Base-by-base conservation (phyloP, 306 rosid species). In the Clitoria ternatea region DNA sequence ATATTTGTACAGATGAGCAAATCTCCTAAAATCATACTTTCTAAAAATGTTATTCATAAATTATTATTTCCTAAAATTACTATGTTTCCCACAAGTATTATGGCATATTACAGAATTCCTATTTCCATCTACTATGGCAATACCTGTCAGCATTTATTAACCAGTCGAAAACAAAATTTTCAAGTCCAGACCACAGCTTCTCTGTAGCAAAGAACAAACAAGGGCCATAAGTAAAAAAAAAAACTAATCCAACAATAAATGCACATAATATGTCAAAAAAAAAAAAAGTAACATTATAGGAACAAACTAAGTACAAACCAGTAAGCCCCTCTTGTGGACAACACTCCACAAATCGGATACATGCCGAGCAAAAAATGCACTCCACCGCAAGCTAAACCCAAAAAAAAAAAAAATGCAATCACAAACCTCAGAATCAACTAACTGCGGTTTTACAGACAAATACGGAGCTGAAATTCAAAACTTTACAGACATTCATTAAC, bases 271-370 rank as follows among this genome's bases (percentile, higher is more conserved):
- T 52, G n/a, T 11, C 18, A 53, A 70, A 39, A 15, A 1, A 9
- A 19, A 29, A 22, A 17, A 2, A 39, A 61, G 69, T 19, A 44
- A 43, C 19, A 47, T n/a, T n/a, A n/a, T 53, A 62, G 73, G 55
- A 50, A 18, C n/a, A 70, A 70, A 73, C 81, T 52, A 65, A 89
- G 60, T 61, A 79, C 86, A 73, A 72, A 91, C 99, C 99, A 44
- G 97, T 95, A 76, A 95, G 90, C 57, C 97, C 99, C 84, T 91
- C 99, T 84, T 91, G 99, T 2, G 97, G 99, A 83, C 99, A 95
- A 89, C 96, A 95, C 87, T 95, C 99, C 73, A 86, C 99, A 83
- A 95, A 95, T 47, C 99, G 95, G 48, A 95, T 95, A 60, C 97
- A 95, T 5, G 99, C 99, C 7, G 99, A 95, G 85, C 99, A 89